Evolutionary conservation across 2,329 filamentous ascomycete genomes (phyloP).

Genomic region (Apiospora malaysiana): DNA sequence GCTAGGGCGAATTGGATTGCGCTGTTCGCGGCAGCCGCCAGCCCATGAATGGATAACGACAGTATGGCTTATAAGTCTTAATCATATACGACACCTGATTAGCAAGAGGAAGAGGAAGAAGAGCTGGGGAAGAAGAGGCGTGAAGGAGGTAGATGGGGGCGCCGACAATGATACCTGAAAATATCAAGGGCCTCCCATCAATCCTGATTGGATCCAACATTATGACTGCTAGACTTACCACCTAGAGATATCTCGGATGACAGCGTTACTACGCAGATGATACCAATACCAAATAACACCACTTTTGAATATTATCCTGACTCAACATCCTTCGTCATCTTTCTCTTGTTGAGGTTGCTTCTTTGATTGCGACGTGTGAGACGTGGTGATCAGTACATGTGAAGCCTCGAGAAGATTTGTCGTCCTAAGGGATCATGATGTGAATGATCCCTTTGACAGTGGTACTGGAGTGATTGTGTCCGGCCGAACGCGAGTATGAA

Average conservation of each 20-base stretch:
- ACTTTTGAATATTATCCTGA: not conserved
- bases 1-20: not conserved
- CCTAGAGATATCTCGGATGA: not conserved
- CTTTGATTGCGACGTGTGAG: not conserved
- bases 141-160: not conserved
- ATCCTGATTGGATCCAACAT: not conserved
- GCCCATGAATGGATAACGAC: slow-evolving; percentile 11
- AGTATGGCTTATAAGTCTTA: slow-evolving; percentile 15
- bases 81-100: slow-evolving; percentile 15
- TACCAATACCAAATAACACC: slow-evolving; percentile 12
- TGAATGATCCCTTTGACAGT: too few relatives aligned
- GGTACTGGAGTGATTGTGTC: not conserved
- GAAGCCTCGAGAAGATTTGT: not conserved
- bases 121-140: not conserved
- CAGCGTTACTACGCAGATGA: slow-evolving; percentile 14
- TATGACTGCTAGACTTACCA: not conserved
- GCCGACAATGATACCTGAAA: not conserved
- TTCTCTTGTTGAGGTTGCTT: not conserved
- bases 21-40: not conserved
- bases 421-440: not conserved
- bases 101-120: not conserved
- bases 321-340: not conserved
- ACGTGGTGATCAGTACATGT: not conserved
- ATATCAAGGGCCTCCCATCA: not conserved
- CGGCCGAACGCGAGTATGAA: not conserved